A percentile compares a stretch with the other conserved stretches of the same genome.
These are phyloP conservation scores for Aureoboletus auriporus DNA, from an alignment of 768 basidiomycete species.

Conservation along the genomic window DNA sequence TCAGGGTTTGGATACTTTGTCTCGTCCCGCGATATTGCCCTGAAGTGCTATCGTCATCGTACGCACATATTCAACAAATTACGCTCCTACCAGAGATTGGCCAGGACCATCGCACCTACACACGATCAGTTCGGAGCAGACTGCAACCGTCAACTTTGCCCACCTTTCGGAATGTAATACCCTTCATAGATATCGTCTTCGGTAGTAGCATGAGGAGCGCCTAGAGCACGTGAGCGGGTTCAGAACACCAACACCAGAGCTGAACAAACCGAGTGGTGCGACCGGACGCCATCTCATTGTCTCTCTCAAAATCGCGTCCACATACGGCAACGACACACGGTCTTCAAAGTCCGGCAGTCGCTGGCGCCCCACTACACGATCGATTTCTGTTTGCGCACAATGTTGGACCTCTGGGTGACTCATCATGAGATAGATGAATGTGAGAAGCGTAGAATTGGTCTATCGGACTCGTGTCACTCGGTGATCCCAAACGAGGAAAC, in stretches of 20 bases:
- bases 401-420: slow-evolving; percentile 24
- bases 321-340: slow-evolving; percentile 26
- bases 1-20: slow-evolving; percentile 31
- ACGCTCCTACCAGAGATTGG: slow-evolving; percentile 10
- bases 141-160: not conserved
- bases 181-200: slow-evolving; percentile 35
- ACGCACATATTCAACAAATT: no score
- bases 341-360: slow-evolving; percentile 32
- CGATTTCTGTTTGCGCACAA: slow-evolving; percentile 32
- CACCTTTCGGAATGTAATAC: slow-evolving; percentile 30
- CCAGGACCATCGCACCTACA: slow-evolving; percentile 8
- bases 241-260: not conserved
- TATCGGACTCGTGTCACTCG: slow-evolving; percentile 7
- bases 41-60: slow-evolving; percentile 1
- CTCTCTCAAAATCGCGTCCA: slow-evolving; percentile 33
- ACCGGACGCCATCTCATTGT: slow-evolving; percentile 28
- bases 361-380: slow-evolving; percentile 24
- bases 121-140: not conserved
- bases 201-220: slow-evolving; percentile 38
- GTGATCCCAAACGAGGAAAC: not conserved
- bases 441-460: slow-evolving; percentile 22
- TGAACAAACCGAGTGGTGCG: slow-evolving; percentile 19
- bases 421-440: slow-evolving; percentile 30
- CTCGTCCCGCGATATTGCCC: slow-evolving; percentile 41
- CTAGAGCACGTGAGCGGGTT: slow-evolving; percentile 16